Evolutionary conservation across 1,139 yeast genomes (phyloP), one percentile per base, ranked within the genome.

Genomic region (Yamadazyma atmosphaerica): DNA sequence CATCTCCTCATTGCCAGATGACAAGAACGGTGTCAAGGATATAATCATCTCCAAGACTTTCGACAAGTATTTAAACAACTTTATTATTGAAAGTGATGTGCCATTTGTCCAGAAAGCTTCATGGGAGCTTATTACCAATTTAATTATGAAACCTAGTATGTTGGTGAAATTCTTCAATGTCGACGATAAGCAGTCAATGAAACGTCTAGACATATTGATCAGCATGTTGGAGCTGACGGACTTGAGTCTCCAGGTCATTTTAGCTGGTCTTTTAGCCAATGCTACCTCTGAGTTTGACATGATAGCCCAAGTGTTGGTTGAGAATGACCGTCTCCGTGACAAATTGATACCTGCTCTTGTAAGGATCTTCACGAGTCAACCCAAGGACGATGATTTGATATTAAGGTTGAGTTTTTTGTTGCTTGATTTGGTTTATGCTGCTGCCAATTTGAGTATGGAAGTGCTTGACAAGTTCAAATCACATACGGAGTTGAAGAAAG

Each of bases 101-200:
- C 54, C 60, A 21, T 45, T 62, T 36, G 56, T 78, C 9, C 80
- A 75, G 42, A 56, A 60, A 36, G 69, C 77, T 0, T 45, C 72
- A 0, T 66, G 81, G 66, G 81, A 78, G 46, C 56, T 77, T 29
- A 49, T 78, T 3, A 62, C 74, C 13, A 78, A 77, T 49, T 51
- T 79, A 31, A 65, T 74, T 4, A 45, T 54, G 18, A 66, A 66
- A 32, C 82, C 83, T 0, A 35, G 55, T 2, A 57, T 79, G 51
- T 54, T 74, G 29, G 76, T 69, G 3, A 73, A 74, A 47, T 74
- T 78, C 44, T 79, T 78, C 58, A 74, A 78, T 44, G 49, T 70
- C 39, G 70, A 61, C 2, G 54, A 52, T 15, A 34, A 44, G 10
- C 62, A 52, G 12, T 54, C 65, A 23, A 33, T 43, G 31, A 60